Evolutionary conservation across 257 asterid species (phyloP), one percentile per base, ranked within the genome.

Genomic region (Penstemon davidsonii): DNA sequence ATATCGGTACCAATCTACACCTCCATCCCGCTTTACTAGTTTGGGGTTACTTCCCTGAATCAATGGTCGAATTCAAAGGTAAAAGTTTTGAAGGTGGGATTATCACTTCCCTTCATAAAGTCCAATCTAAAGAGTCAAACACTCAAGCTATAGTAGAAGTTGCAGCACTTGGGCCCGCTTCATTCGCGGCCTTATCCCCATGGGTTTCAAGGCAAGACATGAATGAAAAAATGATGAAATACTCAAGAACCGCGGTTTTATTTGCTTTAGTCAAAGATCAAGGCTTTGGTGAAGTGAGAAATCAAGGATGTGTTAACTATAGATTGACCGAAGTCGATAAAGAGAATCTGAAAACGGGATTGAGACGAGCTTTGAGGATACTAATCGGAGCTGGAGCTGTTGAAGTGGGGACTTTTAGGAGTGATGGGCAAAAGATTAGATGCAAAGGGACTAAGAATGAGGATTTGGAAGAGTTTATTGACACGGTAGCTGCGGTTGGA

Each of bases 31-130:
- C 80, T 55, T 69, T 85, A 0, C 55, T 81, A 5, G 95, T 83
- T 37, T 93, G 98, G 98, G 98, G 97, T 19, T 86, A 93, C 74
- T 90, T 93, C 52, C 98, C 97, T 0, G 89, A 90, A 55, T 74
- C 81, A 8, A 50, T n/a, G 13, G 56, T 64, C 12, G 87, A 81
- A 18, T 36, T 88, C 5, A 71, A 73, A 68, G 98, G 97, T 5
- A 90, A 67, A 57, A 72, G 76, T 71, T 88, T 73, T 1, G 89
- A 93, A 72, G 98, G 98, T 18, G 98, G 96, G 50, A 88, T 93
- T 73, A 67, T 90, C 60, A 90, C 97, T 37, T 81, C 90, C 7
- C 19, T 93, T 25, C 97, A 93, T 55, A 85, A 87, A 73, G 86
- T 90, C 52, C 73, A 64, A 15, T 62, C 86, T 5, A 85, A 85